Conservation (phyloP, 805 yeast species). For the Blastobotrys americana region DNA sequence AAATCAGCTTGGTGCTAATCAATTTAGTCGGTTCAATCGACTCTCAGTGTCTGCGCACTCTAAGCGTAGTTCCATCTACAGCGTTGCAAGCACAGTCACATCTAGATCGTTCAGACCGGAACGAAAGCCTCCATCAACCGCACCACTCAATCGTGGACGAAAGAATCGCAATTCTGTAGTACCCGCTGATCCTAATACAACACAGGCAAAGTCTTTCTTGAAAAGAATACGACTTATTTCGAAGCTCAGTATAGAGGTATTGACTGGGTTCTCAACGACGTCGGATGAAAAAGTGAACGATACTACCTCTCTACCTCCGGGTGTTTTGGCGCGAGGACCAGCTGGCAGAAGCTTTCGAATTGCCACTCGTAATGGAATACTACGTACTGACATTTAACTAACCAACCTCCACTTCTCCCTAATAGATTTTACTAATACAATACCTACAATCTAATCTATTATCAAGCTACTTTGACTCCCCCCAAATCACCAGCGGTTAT, state of each 20-base stretch:
- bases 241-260: background rate
- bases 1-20: background rate
- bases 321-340: background rate
- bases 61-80: background rate
- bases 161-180: too few relatives aligned
- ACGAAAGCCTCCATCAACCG: too few relatives aligned
- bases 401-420: too few relatives aligned
- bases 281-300: background rate
- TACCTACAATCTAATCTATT: too few relatives aligned
- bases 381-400: too few relatives aligned
- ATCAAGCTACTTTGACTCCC: too few relatives aligned
- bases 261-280: background rate
- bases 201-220: too few relatives aligned
- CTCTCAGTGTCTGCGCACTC: background rate
- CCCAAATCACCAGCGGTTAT: too few relatives aligned
- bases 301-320: background rate
- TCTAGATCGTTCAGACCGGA: background rate
- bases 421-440: too few relatives aligned
- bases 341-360: background rate
- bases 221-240: background rate
- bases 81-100: background rate
- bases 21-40: background rate
- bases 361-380: too few relatives aligned
- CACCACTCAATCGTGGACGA: too few relatives aligned
- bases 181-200: too few relatives aligned